Base-by-base conservation (phyloP, 352 stramenopile species). In the Globisporangium middletonii region DNA sequence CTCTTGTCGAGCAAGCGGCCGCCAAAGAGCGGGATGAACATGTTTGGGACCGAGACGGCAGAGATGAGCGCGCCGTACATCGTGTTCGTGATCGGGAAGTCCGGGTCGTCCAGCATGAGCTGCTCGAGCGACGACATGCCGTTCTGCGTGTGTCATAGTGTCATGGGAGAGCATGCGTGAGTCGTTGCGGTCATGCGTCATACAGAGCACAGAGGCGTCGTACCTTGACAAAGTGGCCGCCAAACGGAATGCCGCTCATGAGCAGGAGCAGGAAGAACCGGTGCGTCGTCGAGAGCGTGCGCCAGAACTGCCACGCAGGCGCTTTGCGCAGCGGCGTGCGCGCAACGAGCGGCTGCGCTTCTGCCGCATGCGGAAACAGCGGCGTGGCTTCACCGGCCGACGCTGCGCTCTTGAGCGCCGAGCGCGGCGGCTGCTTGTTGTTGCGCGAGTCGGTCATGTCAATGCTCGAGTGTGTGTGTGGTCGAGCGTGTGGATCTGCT, bases 191-290 rank as follows among this genome's bases (percentile, higher is more conserved):
- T 23, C 23, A 23, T 23, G 23, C 23, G 23, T 23, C 23, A 23
- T 23, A 23, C 23, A 23, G 23, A 23, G 23, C 23, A 23, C 23
- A 23, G 23, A 23, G 23, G 23, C 23, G 23, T 23, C 60, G 15
- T 4, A 86, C 75, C 71, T 92, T 95, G 53, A 92, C 85, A 54
- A 95, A 95, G 69, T 94, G 85, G 28, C 79, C 83, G 33, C 83
- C 81, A 60, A 95, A 92, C 37, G 85, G 83, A 56, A 95, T 90
- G 65, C 66, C 80, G 62, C 81, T 90, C 76, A 95, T 92, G 63
- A 92, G 79, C 19, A 95, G 3, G 8, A 95, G 69, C 48, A 95
- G 68, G 57, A 74, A 95, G 64, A 92, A 92, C 48, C 85, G 83
- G 59, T 93, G 77, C 44, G 72, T 69, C 1, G 71, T 58, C 33